Percentiles rank a stretch among this genome's conserved stretches.
phyloP scores from a whole-genome alignment of 1,284 basidiomycete genomes.

The Leccinum pachyderme region DNA sequence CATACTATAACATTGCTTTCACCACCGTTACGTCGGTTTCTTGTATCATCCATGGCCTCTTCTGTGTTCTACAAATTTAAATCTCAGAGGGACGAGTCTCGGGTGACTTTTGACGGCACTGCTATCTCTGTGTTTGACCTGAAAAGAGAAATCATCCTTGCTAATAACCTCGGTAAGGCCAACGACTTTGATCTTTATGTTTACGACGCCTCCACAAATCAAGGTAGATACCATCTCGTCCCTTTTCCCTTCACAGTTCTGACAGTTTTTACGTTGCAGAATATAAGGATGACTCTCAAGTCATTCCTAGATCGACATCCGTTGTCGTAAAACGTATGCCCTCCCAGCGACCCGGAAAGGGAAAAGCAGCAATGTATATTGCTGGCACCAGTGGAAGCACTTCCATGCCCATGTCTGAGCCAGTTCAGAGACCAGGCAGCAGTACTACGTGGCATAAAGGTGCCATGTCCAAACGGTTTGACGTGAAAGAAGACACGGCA shows the following conservation, averaged over 20 bases:
- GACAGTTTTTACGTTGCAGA: constrained; percentile 49
- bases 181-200: constrained; percentile 96
- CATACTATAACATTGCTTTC: constrained; percentile 22
- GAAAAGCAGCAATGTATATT: constrained; percentile 88
- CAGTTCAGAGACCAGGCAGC: constrained; percentile 39
- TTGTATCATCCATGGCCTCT: constrained; percentile 66
- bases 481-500: constrained; percentile 69
- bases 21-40: constrained; percentile 17
- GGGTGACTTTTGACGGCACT: constrained; percentile 97
- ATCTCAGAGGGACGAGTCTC: constrained; percentile 91
- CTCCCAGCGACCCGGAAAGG: constrained; percentile 82
- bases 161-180: constrained; percentile 93
- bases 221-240: constrained; percentile 58
- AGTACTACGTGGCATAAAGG: constrained; percentile 57
- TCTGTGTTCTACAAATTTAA: constrained; percentile 99
- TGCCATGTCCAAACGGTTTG: constrained; percentile 88
- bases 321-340: constrained; percentile 92
- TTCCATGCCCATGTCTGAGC: constrained; percentile 46
- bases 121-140: constrained; percentile 99
- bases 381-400: constrained; percentile 50
- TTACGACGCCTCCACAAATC: constrained; percentile 80
- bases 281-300: constrained; percentile 87
- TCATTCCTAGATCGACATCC: constrained; percentile 93
- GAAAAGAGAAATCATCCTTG: constrained; percentile 97
- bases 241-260: not conserved